Percentiles rank a stretch among this genome's conserved stretches.
These are phyloP conservation scores for Annulohypoxylon maeteangense DNA, from an alignment of 495 filamentous ascomycete genomes.

Conservation along the genomic window DNA sequence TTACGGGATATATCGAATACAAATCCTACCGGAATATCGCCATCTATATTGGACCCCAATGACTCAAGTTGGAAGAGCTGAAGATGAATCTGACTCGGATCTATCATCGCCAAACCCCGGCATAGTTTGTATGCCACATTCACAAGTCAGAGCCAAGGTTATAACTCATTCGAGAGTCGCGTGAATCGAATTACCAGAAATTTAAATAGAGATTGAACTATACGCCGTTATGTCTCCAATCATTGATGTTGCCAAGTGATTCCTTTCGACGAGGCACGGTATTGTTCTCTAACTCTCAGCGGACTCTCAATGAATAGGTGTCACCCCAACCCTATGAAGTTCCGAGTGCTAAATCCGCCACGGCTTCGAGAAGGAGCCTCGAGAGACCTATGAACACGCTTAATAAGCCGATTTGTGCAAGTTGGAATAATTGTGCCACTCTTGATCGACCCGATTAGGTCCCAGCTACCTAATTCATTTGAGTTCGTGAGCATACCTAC, in stretches of 20 bases:
- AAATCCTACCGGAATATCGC: not conserved
- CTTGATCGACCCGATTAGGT: too few relatives aligned
- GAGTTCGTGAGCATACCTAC: too few relatives aligned
- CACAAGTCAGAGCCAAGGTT: not conserved
- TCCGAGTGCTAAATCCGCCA: not conserved
- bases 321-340: too few relatives aligned
- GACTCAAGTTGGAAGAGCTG: not conserved
- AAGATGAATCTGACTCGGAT: not conserved
- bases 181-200: not conserved
- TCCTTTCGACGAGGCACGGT: not conserved
- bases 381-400: too few relatives aligned
- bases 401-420: too few relatives aligned
- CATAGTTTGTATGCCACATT: not conserved
- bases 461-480: too few relatives aligned
- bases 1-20: not conserved
- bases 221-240: not conserved
- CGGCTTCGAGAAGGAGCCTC: not conserved
- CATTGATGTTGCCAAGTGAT: not conserved
- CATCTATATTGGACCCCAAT: not conserved
- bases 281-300: not conserved
- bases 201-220: not conserved
- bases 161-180: not conserved
- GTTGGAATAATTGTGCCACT: too few relatives aligned
- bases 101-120: slow-evolving; percentile 2
- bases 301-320: too few relatives aligned